Evolutionary conservation across 768 basidiomycete genomes (phyloP).

Genomic region (Suillus discolor): DNA sequence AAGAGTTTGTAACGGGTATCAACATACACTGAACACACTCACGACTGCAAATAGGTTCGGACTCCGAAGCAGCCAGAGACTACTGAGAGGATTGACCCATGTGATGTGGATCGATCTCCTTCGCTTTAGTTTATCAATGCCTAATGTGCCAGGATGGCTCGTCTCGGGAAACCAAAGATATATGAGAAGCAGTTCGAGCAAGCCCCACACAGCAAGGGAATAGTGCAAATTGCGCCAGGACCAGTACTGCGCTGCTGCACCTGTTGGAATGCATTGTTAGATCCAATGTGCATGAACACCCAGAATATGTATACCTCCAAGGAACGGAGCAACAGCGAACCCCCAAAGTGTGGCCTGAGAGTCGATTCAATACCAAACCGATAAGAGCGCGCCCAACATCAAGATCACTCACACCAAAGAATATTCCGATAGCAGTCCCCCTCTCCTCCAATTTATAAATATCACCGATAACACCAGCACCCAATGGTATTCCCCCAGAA

Average conservation of each 20-base stretch:
- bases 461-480: conserved; percentile 63
- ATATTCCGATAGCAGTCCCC: conserved; percentile 60
- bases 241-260: conserved; percentile 54
- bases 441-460: conserved; percentile 68
- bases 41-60: conserved; percentile 62
- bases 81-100: conserved; percentile 61
- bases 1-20: background rate
- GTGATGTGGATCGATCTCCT: conserved; percentile 31
- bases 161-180: conserved; percentile 64
- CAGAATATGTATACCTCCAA: conserved; percentile 44
- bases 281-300: background rate
- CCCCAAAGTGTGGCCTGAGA: conserved; percentile 53
- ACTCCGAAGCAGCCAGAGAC: conserved; percentile 53
- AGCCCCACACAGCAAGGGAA: conserved; percentile 42
- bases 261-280: conserved; percentile 24
- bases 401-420: conserved; percentile 45
- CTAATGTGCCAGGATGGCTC: conserved; percentile 57
- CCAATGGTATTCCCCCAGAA: conserved; percentile 57
- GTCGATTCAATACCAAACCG: background rate
- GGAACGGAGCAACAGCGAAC: conserved; percentile 60
- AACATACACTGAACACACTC: conserved; percentile 21
- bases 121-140: conserved; percentile 48
- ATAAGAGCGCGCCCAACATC: conserved; percentile 13
- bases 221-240: conserved; percentile 70
- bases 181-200: conserved; percentile 43